A percentile compares a stretch with the other conserved stretches of the same genome.
phyloP scores from a whole-genome alignment of 163 green algal genomes.

The Chlamydomonas reinhardtii region DNA sequence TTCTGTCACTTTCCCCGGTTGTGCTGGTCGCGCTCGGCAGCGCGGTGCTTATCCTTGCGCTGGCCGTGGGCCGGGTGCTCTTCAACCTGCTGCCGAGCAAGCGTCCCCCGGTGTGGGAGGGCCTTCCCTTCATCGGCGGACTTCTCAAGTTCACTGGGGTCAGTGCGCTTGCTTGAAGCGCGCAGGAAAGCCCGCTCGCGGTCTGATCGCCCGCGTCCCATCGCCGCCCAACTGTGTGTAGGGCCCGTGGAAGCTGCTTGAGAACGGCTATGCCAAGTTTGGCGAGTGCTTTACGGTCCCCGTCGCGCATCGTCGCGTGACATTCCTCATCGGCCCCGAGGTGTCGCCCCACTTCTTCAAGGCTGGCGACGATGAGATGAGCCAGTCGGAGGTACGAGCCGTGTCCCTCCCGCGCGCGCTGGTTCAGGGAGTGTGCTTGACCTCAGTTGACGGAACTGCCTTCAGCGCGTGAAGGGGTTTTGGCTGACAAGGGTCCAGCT shows the following conservation, averaged over 20 bases:
- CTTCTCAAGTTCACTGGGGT: constrained; percentile 91
- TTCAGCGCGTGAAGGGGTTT: too few relatives aligned
- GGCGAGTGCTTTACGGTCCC: constrained; percentile 98
- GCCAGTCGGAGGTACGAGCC: constrained; percentile 85
- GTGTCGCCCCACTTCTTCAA: constrained; percentile 97
- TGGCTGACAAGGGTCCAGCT: too few relatives aligned
- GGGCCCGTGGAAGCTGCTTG: constrained; percentile 78
- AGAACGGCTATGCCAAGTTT: constrained; percentile 85
- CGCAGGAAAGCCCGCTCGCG: too few relatives aligned
- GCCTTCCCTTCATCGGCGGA: constrained; percentile 93
- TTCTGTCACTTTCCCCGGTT: background rate
- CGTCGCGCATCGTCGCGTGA: constrained; percentile 96
- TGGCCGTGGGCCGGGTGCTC: constrained; percentile 42
- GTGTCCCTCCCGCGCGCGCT: too few relatives aligned
- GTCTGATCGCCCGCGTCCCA: constrained; percentile 27
- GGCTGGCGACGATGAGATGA: constrained; percentile 93
- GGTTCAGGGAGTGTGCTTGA: too few relatives aligned
- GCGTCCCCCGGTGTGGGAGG: constrained; percentile 87
- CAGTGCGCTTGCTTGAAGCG: background rate
- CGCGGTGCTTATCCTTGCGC: constrained; percentile 15
- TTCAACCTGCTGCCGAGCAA: constrained; percentile 61
- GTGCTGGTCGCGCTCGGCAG: constrained; percentile 9
- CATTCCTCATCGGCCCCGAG: constrained; percentile 96
- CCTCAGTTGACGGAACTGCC: too few relatives aligned
- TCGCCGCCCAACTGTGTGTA: background rate